These are phyloP conservation scores for Kalmanozyma brasiliensis DNA, from an alignment of 1,284 basidiomycete genomes.

Conservation along the genomic window DNA sequence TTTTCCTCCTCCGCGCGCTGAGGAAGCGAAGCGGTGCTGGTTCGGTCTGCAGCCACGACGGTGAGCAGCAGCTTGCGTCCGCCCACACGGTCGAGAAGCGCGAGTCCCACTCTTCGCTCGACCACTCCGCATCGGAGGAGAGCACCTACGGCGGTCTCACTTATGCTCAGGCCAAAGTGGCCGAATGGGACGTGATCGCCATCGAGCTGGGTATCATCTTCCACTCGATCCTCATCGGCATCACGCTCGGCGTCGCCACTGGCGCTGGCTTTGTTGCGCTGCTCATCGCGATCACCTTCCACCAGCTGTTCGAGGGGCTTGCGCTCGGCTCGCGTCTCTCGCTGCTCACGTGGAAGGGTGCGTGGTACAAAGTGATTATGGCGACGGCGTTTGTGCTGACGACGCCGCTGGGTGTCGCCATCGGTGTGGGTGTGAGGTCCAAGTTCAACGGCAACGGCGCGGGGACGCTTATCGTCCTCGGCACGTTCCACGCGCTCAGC, in stretches of 20 bases:
- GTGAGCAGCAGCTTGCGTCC: background rate
- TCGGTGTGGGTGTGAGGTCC: conserved; percentile 82
- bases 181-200: conserved; percentile 61
- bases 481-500: conserved; percentile 84
- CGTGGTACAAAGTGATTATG: conserved; percentile 52
- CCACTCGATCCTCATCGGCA: conserved; percentile 65
- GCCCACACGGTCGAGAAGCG: conserved; percentile 3
- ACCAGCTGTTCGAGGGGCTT: conserved; percentile 55
- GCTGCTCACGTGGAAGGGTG: conserved; percentile 33
- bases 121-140: background rate
- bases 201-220: conserved; percentile 71
- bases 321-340: conserved; percentile 56
- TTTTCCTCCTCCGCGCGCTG: conserved; percentile 28
- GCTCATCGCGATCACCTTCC: conserved; percentile 65
- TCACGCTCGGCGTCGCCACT: conserved; percentile 65
- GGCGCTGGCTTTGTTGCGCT: conserved; percentile 57
- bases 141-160: conserved; percentile 13
- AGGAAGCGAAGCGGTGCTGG: conserved; percentile 11
- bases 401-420: conserved; percentile 72
- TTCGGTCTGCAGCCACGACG: conserved; percentile 6
- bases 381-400: conserved; percentile 52
- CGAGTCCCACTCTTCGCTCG: conserved; percentile 7
- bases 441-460: conserved; percentile 83
- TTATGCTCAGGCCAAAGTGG: conserved; percentile 31
- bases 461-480: conserved; percentile 81